phyloP scores from a whole-genome alignment of 768 basidiomycete species.

The Boletus tylopilopsis region DNA sequence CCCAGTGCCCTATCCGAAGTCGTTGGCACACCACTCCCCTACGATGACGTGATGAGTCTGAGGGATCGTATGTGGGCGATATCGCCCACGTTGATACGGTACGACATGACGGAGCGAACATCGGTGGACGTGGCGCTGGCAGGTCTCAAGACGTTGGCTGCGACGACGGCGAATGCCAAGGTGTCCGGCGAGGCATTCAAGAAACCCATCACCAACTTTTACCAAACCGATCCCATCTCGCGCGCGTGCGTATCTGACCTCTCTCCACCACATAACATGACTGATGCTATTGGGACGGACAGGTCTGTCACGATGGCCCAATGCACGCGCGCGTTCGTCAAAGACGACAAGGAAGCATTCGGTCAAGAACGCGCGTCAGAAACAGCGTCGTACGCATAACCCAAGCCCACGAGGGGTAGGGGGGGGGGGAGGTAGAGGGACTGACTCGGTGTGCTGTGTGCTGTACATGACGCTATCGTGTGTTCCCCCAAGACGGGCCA shows the following conservation, averaged over 20 bases:
- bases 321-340: constrained; percentile 83
- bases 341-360: constrained; percentile 42
- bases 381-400: constrained; percentile 15
- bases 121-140: constrained; percentile 66
- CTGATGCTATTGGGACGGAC: neutral
- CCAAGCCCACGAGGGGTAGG: no score
- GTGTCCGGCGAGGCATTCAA: constrained; percentile 58
- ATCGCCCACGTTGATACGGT: constrained; percentile 83
- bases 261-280: neutral
- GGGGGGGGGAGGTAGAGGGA: neutral
- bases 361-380: neutral
- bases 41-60: constrained; percentile 80
- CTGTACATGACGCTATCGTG: no score
- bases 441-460: neutral
- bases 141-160: constrained; percentile 61
- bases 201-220: constrained; percentile 89
- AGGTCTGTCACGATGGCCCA: constrained; percentile 97
- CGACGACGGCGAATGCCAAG: constrained; percentile 50
- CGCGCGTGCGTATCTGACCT: constrained; percentile 63
- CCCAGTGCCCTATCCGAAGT: constrained; percentile 84
- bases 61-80: constrained; percentile 97
- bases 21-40: constrained; percentile 75
- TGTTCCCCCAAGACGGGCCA: no score
- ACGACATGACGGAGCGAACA: constrained; percentile 76
- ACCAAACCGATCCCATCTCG: constrained; percentile 93